phyloP scores from a whole-genome alignment of 331 rosid species.

The Quercus tomentella region DNA sequence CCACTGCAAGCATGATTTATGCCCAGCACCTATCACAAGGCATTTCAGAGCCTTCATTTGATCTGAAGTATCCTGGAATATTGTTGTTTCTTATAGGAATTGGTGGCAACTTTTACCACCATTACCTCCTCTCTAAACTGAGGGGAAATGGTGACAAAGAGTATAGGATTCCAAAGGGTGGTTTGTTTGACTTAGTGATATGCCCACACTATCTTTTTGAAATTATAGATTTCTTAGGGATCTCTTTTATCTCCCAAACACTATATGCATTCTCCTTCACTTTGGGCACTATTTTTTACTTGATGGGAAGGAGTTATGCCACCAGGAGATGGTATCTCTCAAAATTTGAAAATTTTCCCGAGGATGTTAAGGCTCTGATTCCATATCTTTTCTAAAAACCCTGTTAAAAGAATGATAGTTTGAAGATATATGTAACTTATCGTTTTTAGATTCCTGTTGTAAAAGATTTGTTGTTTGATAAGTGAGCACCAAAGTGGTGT shows the following conservation, averaged over 20 bases:
- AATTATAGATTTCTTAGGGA: conserved; percentile 44
- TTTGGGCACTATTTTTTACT: conserved; percentile 46
- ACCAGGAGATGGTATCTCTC: conserved; percentile 71
- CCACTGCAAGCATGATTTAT: conserved; percentile 45
- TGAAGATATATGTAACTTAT: background rate
- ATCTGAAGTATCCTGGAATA: conserved; percentile 46
- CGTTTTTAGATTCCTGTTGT: background rate
- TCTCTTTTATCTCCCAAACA: conserved; percentile 64
- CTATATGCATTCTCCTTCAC: conserved; percentile 40
- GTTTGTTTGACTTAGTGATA: conserved; percentile 44
- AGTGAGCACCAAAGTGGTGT: no score
- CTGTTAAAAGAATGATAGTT: background rate
- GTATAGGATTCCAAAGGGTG: conserved; percentile 62
- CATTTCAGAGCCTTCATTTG: conserved; percentile 46
- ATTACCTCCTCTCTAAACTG: conserved; percentile 47
- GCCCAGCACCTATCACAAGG: conserved; percentile 51
- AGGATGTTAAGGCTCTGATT: conserved; percentile 56
- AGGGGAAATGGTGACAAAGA: conserved; percentile 37
- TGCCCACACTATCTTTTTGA: conserved; percentile 90
- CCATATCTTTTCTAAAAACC: conserved; percentile 46
- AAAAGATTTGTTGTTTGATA: background rate
- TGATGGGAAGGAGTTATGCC: conserved; percentile 68
- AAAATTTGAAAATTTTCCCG: conserved; percentile 69
- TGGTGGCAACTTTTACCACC: conserved; percentile 78
- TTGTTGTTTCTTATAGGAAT: conserved; percentile 52